Conservation (phyloP, 2,329 filamentous ascomycete genomes). For the Geoglossum cookeanum region DNA sequence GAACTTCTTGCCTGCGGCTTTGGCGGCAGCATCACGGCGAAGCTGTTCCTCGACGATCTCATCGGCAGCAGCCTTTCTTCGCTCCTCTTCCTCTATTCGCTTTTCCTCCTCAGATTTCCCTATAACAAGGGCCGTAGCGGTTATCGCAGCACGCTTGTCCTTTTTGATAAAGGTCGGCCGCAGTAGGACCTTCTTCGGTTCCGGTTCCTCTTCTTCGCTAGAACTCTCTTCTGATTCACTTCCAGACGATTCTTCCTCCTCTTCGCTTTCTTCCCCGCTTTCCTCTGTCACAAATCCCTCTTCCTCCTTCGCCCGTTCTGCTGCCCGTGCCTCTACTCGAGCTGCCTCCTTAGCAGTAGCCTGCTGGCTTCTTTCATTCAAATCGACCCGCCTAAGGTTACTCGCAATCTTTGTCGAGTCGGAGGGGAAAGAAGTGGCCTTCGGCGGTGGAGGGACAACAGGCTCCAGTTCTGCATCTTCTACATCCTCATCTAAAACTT, state of each 20-base stretch:
- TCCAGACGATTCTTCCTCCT: constrained; percentile 22
- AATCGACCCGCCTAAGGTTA: constrained; percentile 32
- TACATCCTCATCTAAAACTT: constrained; percentile 20
- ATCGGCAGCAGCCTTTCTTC: constrained; percentile 53
- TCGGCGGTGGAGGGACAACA: constrained; percentile 35
- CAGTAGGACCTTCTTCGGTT: constrained; percentile 35
- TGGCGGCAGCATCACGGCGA: constrained; percentile 57
- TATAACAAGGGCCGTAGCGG: constrained; percentile 10
- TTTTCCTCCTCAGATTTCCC: constrained; percentile 21
- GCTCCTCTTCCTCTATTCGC: constrained; percentile 14
- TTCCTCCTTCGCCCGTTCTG: constrained; percentile 25
- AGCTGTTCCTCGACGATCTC: constrained; percentile 77
- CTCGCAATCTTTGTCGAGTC: constrained; percentile 37
- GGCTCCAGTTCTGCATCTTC: constrained; percentile 29
- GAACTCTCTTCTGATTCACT: constrained; percentile 25
- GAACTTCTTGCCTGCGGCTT: constrained; percentile 57
- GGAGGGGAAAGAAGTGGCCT: constrained; percentile 23
- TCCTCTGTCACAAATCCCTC: constrained; percentile 43
- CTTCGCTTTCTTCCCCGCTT: constrained; percentile 14
- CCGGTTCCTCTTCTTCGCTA: constrained; percentile 26
- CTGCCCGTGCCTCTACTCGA: constrained; percentile 27
- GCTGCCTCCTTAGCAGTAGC: constrained; percentile 29
- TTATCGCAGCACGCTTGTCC: constrained; percentile 26
- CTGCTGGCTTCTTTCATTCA: constrained; percentile 28
- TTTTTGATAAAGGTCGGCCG: constrained; percentile 52